Evolutionary conservation across 495 filamentous ascomycete genomes (phyloP).

Genomic region (Penicillium verhagenii): DNA sequence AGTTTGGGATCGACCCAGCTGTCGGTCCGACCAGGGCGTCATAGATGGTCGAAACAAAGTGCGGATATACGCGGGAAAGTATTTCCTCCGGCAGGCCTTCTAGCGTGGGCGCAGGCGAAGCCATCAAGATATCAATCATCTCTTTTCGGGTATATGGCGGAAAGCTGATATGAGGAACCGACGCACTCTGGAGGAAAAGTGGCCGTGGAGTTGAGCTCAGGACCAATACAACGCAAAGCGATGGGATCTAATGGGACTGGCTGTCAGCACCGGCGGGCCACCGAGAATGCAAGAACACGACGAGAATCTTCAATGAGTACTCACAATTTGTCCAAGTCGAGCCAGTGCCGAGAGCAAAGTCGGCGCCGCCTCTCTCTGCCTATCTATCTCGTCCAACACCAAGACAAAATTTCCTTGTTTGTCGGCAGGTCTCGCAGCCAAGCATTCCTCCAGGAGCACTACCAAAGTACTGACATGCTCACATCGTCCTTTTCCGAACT

Average conservation of each 20-base stretch:
- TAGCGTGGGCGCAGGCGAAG: slow-evolving; percentile 36
- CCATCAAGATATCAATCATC: slow-evolving; percentile 67
- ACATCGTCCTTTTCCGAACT: slow-evolving; percentile 57
- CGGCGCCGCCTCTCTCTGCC: slow-evolving; percentile 73
- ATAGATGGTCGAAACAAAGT: slow-evolving; percentile 44
- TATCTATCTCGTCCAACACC: slow-evolving; percentile 90
- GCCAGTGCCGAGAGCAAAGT: slow-evolving; percentile 83
- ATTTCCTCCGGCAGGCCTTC: slow-evolving; percentile 30
- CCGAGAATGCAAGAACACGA: background rate
- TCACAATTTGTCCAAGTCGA: slow-evolving; percentile 72
- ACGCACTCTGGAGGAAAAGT: slow-evolving; percentile 66
- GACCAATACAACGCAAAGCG: slow-evolving; percentile 74
- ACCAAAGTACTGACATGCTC: slow-evolving; percentile 74
- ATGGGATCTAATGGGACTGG: slow-evolving; percentile 72
- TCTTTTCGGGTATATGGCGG: slow-evolving; percentile 80
- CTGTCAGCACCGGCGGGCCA: slow-evolving; percentile 3
- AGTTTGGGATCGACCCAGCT: slow-evolving; percentile 43
- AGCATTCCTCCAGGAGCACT: slow-evolving; percentile 61
- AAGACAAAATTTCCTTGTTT: slow-evolving; percentile 63
- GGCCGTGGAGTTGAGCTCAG: slow-evolving; percentile 67
- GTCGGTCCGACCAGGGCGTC: slow-evolving; percentile 44
- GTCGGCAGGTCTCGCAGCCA: slow-evolving; percentile 25
- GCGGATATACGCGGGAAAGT: slow-evolving; percentile 35
- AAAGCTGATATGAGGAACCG: slow-evolving; percentile 79
- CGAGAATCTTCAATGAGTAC: slow-evolving; percentile 21